A percentile compares a stretch with the other conserved stretches of the same genome.
phyloP scores from a whole-genome alignment of 2,329 filamentous ascomycete species.

The Acrocalymma vagum region DNA sequence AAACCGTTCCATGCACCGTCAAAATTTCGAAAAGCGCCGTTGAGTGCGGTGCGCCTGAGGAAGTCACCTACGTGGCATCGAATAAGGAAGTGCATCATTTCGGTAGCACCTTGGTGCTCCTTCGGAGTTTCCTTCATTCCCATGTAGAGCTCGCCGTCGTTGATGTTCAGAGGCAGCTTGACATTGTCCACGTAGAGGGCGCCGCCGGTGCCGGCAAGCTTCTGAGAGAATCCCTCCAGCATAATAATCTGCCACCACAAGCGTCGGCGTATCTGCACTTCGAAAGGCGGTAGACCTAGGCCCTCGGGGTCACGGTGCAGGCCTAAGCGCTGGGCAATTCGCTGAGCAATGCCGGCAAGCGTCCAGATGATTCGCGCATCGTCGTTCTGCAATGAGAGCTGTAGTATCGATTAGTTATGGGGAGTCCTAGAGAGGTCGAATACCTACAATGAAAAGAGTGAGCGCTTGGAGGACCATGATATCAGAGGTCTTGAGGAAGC shows the following conservation, averaged over 20 bases:
- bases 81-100: slow-evolving; percentile 59
- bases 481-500: slow-evolving; percentile 73
- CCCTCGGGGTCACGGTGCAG: slow-evolving; percentile 66
- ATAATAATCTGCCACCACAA: slow-evolving; percentile 71
- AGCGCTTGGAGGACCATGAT: slow-evolving; percentile 73
- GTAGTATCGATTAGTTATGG: slow-evolving; percentile 10
- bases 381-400: slow-evolving; percentile 55
- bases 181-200: slow-evolving; percentile 59
- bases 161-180: slow-evolving; percentile 60
- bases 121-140: slow-evolving; percentile 54
- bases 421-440: background rate
- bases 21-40: slow-evolving; percentile 23
- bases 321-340: slow-evolving; percentile 68
- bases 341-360: slow-evolving; percentile 68
- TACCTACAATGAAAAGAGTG: slow-evolving; percentile 69
- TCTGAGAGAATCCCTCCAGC: slow-evolving; percentile 65
- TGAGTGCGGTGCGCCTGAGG: slow-evolving; percentile 31
- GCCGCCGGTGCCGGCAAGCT: slow-evolving; percentile 59
- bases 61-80: slow-evolving; percentile 54
- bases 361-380: slow-evolving; percentile 68
- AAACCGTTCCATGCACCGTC: slow-evolving; percentile 34
- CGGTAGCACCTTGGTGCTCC: slow-evolving; percentile 53
- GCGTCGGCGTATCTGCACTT: slow-evolving; percentile 63
- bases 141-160: slow-evolving; percentile 59
- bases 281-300: slow-evolving; percentile 64